These are phyloP conservation scores for Rosa persica DNA, from an alignment of 306 rosid species.

Conservation along the genomic window DNA sequence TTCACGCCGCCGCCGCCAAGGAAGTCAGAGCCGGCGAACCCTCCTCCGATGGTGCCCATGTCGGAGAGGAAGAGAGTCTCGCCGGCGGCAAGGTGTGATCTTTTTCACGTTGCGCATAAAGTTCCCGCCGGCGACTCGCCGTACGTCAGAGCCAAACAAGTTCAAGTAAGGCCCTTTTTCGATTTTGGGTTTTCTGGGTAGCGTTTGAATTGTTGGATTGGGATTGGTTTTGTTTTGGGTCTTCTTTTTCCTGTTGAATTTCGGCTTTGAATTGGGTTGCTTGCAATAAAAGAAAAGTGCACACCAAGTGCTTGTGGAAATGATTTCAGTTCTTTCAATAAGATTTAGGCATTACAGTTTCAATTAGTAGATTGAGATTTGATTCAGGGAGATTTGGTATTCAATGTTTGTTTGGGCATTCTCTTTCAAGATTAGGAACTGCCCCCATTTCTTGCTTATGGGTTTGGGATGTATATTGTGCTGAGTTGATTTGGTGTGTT, in stretches of 20 bases:
- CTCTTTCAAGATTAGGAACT: not conserved
- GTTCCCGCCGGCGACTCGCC: conserved; percentile 95
- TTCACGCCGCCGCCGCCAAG: conserved; percentile 56
- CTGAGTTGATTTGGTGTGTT: not conserved
- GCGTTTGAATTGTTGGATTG: not conserved
- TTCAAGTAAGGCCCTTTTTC: conserved; percentile 55
- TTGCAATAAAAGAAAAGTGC: not conserved
- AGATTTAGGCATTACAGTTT: not conserved
- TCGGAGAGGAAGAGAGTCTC: conserved; percentile 59
- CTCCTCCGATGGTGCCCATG: conserved; percentile 46
- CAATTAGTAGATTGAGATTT: not conserved
- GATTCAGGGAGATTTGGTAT: not conserved
- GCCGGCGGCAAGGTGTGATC: conserved; percentile 42
- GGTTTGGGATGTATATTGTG: not conserved
- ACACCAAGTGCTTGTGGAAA: not conserved
- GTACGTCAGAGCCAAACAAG: conserved; percentile 87
- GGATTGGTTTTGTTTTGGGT: not conserved
- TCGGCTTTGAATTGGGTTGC: not conserved
- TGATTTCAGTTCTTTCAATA: not conserved
- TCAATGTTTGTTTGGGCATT: not conserved
- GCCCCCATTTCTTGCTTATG: not conserved
- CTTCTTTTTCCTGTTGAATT: not conserved
- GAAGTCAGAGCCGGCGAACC: conserved; percentile 31
- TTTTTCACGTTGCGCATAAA: conserved; percentile 70
- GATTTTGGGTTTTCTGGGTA: not conserved